Evolutionary conservation across 306 rosid species (phyloP), one percentile per base, ranked within the genome.

Genomic region (Heteromeles arbutifolia): DNA sequence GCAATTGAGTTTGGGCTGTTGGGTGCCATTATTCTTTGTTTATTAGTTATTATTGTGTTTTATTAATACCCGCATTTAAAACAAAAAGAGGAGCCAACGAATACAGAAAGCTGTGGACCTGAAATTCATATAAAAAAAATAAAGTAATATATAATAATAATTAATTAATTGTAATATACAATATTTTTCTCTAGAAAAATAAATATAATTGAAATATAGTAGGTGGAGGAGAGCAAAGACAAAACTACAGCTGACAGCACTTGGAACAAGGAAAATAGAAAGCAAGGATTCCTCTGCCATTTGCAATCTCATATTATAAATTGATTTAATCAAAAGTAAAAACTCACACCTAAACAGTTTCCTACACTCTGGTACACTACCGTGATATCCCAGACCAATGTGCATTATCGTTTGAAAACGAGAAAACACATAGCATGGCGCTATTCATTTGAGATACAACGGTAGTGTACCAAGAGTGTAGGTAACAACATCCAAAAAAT

Each of bases 161-260:
- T 37, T 37, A 37, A 7, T 37, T 37, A 37, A 28, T 63, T 63
- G 17, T 29, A 24, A 12, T 48, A 48, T 48, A 14, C 0, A 48
- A 15, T 48, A 1, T 14, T 15, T 15, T 48, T 48, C 54, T 48
- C 54, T 0, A 17, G 8, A 3, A 48, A 48, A 48, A 48, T 48
- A 48, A 48, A 48, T 14, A 48, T 74, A 31, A 21, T 43, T 41
- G 5, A 9, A 57, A 22, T 41, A 19, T 44, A 61, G n/a, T 29
- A 19, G 77, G 61, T 62, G 34, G 70, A 62, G 54, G 70, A 62
- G 77, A 4, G 48, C 77, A 62, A 59, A 62, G 77, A 74, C 77
- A 74, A 64, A 62, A 10, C 70, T 1, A 74, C 32, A 62, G 45
- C 31, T 28, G 77, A 62, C 70, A 62, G 59, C 77, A 62, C 17